Evolutionary conservation across 2,329 filamentous ascomycete genomes (phyloP).

Genomic region (Pyrenochaeta sp.): DNA sequence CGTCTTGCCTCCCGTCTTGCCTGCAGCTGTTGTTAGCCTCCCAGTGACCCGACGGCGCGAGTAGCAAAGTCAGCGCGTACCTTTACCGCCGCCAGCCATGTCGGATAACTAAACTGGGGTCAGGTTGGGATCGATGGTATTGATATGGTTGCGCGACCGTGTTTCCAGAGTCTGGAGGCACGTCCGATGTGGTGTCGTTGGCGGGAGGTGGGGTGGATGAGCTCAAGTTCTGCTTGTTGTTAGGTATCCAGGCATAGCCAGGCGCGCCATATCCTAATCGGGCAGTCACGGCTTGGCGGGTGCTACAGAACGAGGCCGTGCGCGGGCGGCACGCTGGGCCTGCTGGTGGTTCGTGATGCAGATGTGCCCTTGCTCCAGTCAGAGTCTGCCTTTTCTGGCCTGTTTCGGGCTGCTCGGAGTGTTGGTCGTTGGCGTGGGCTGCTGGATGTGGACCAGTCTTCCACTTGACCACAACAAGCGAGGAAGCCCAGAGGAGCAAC

Average conservation of each 20-base stretch:
- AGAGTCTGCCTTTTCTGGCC: slow-evolving; percentile 1
- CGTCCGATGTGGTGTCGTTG: slow-evolving; percentile 41
- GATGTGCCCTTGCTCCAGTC: slow-evolving; percentile 1
- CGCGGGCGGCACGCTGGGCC: slow-evolving; percentile 28
- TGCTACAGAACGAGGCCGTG: slow-evolving; percentile 16
- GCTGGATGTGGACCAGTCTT: neutral
- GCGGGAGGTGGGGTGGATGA: slow-evolving; percentile 44
- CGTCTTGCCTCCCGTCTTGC: slow-evolving; percentile 80
- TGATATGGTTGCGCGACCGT: slow-evolving; percentile 43
- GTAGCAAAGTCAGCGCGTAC: slow-evolving; percentile 66
- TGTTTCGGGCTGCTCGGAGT: neutral
- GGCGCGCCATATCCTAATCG: slow-evolving; percentile 37
- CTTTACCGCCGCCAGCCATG: slow-evolving; percentile 85
- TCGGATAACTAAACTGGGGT: slow-evolving; percentile 30
- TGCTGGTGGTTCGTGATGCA: too few relatives aligned
- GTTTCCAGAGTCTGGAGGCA: slow-evolving; percentile 27
- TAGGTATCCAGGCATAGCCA: slow-evolving; percentile 15
- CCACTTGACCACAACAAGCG: neutral
- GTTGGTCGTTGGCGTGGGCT: neutral
- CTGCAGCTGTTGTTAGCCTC: slow-evolving; percentile 44
- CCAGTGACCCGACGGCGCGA: slow-evolving; percentile 24
- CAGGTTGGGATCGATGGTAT: slow-evolving; percentile 32
- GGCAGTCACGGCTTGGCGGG: slow-evolving; percentile 30
- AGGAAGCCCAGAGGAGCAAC: neutral
- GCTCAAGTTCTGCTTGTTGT: slow-evolving; percentile 33